Base-by-base conservation (phyloP, 2,329 filamentous ascomycete genomes). In the Epichloe scottii region DNA sequence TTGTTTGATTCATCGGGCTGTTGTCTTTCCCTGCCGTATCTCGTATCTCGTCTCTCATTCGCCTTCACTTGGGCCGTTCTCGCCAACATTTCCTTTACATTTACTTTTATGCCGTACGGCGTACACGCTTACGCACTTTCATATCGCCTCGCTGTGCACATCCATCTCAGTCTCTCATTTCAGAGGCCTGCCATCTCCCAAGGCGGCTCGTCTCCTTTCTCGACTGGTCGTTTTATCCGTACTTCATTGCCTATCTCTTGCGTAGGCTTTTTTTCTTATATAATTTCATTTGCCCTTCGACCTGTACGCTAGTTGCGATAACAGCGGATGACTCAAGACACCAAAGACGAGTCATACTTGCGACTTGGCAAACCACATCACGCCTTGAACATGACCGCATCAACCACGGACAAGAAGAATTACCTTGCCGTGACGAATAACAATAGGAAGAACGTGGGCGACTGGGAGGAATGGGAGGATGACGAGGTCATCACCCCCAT, bases 391-490 rank as follows among this genome's bases (percentile, higher is more conserved):
- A 55, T 53, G 48, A 26, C 51, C 48, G 49, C 52, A 23, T 48
- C 50, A 48, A 45, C 40, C 3, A 14, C 12, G 3, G 26, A 48
- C n/a, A 17, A 35, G 14, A 44, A 37, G 3, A 26, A 10, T 4
- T 17, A 45, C n/a, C 39, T 23, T 2, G 23, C 45, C 15, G 23
- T 19, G 14, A 39, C 34, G 3, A 39, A 47, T n/a, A 37, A 15
- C 53, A 43, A 40, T 17, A 47, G 21, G 38, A 5, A 41, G n/a
- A 30, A 17, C 40, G 62, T 56, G 46, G 71, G 75, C 14, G 72
- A 76, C 8, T 77, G 75, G 75, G 74, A 77, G 53, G 72, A 76
- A 30, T 78, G 75, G 75, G 71, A 75, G 50, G 73, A 76, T 54
- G 72, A 76, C 47, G 68, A 73, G 41, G 64, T 66, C 33, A 50